These are phyloP conservation scores for Russula ochroleuca DNA, from an alignment of 768 basidiomycete genomes.

Conservation along the genomic window DNA sequence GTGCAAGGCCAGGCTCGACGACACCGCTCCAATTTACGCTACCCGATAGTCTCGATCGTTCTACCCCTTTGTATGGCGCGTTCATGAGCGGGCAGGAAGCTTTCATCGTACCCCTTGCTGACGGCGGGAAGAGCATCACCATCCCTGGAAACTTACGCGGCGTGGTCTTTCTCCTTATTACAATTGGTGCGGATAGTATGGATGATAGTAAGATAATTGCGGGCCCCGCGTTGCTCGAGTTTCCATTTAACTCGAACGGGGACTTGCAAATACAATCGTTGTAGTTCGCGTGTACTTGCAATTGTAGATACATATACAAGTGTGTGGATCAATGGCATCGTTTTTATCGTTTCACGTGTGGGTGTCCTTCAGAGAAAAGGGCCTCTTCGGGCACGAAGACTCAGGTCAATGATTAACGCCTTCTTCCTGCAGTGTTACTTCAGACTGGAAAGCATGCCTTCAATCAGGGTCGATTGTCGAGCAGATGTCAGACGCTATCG, in stretches of 20 bases:
- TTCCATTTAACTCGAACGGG: conserved; percentile 20
- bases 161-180: conserved; percentile 21
- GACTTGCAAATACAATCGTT: not conserved
- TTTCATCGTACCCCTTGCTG: conserved; percentile 20
- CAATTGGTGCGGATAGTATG: conserved; percentile 16
- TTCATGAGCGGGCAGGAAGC: conserved; percentile 26
- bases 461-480: too few relatives aligned
- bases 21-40: conserved; percentile 12
- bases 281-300: conserved; percentile 1
- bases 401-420: too few relatives aligned
- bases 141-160: conserved; percentile 22
- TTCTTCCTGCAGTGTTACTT: too few relatives aligned
- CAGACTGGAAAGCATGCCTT: too few relatives aligned
- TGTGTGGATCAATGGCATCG: not conserved
- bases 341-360: not conserved
- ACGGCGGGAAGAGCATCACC: conserved; percentile 13
- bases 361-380: not conserved
- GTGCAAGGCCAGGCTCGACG: conserved; percentile 19
- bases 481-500: too few relatives aligned
- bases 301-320: not conserved
- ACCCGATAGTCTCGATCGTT: conserved; percentile 1
- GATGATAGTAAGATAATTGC: conserved; percentile 23
- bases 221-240: conserved; percentile 26
- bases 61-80: conserved; percentile 20
- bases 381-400: too few relatives aligned